Conservation (phyloP, 768 basidiomycete genomes). For the Trametes sanguinea region DNA sequence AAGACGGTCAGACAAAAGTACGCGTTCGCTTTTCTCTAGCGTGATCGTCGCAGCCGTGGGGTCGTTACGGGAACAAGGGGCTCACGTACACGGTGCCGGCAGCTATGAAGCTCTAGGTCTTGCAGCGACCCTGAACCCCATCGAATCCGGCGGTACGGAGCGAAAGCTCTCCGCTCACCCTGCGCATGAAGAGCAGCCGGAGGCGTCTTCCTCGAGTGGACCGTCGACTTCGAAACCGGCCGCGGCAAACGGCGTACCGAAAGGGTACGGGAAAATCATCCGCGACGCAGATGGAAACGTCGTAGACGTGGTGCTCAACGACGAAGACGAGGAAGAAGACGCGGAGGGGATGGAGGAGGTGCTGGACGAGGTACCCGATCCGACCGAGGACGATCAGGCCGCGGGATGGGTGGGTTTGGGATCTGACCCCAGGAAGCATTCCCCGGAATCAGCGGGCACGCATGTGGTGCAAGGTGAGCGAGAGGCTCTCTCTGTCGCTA, state of each 20-base stretch:
- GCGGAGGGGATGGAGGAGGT: constrained; percentile 18
- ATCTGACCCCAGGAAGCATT: constrained; percentile 28
- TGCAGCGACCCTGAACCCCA: constrained; percentile 65
- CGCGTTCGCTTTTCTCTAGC: constrained; percentile 32
- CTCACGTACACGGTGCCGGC: constrained; percentile 18
- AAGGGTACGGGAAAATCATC: constrained; percentile 79
- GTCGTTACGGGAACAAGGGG: constrained; percentile 18
- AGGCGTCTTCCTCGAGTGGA: constrained; percentile 22
- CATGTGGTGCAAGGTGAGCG: constrained; percentile 45
- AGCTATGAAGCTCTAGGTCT: constrained; percentile 85
- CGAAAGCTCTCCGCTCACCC: constrained; percentile 26
- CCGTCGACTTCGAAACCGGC: not conserved
- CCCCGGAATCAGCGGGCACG: constrained; percentile 22
- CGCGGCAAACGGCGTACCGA: constrained; percentile 40
- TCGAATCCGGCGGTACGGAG: constrained; percentile 70
- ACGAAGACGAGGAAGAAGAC: constrained; percentile 49
- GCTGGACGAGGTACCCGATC: constrained; percentile 44
- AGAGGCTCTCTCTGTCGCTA: not conserved
- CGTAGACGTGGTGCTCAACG: constrained; percentile 64
- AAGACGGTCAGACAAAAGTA: constrained; percentile 95
- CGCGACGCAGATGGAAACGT: constrained; percentile 80
- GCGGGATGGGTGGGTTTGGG: constrained; percentile 32
- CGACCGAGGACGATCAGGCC: constrained; percentile 23
- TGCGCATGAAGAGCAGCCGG: constrained; percentile 24
- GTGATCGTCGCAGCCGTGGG: constrained; percentile 5